Percentiles rank a stretch among this genome's conserved stretches.
Conservation (phyloP, 2,329 filamentous ascomycete species). For the Pseudohalonectria lignicola region DNA sequence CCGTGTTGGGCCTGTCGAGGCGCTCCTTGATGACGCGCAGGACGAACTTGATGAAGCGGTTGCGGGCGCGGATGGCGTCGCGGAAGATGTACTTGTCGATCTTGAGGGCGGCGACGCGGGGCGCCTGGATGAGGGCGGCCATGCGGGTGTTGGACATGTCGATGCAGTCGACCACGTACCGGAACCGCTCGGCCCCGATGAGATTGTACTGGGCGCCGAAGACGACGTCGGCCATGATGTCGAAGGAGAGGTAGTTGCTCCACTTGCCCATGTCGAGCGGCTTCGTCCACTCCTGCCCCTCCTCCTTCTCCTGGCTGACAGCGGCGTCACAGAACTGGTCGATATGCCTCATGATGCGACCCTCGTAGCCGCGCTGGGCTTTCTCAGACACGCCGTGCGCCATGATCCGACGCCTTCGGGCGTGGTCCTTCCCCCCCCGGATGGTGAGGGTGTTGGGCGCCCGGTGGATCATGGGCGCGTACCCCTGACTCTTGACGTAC, state of each 20-base stretch:
- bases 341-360: slow-evolving; percentile 53
- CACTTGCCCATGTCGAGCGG: slow-evolving; percentile 52
- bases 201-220: slow-evolving; percentile 53
- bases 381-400: slow-evolving; percentile 61
- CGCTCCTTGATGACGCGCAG: slow-evolving; percentile 54
- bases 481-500: slow-evolving; percentile 59
- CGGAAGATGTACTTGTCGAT: slow-evolving; percentile 59
- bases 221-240: slow-evolving; percentile 48
- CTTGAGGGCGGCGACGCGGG: slow-evolving; percentile 52
- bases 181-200: slow-evolving; percentile 46
- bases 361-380: slow-evolving; percentile 57
- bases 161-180: slow-evolving; percentile 56
- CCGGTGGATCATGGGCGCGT: slow-evolving; percentile 60
- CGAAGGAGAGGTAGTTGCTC: slow-evolving; percentile 52
- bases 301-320: slow-evolving; percentile 25
- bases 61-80: slow-evolving; percentile 53
- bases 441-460: slow-evolving; percentile 63
- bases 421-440: slow-evolving; percentile 57
- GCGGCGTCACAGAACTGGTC: slow-evolving; percentile 54
- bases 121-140: too few relatives aligned
- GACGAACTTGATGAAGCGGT: slow-evolving; percentile 61
- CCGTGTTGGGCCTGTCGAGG: too few relatives aligned
- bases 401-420: slow-evolving; percentile 59
- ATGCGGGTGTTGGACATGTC: too few relatives aligned
- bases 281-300: slow-evolving; percentile 43